Base-by-base conservation (phyloP, 139 green algal genomes). In the Astrephomene gubernaculifera region DNA sequence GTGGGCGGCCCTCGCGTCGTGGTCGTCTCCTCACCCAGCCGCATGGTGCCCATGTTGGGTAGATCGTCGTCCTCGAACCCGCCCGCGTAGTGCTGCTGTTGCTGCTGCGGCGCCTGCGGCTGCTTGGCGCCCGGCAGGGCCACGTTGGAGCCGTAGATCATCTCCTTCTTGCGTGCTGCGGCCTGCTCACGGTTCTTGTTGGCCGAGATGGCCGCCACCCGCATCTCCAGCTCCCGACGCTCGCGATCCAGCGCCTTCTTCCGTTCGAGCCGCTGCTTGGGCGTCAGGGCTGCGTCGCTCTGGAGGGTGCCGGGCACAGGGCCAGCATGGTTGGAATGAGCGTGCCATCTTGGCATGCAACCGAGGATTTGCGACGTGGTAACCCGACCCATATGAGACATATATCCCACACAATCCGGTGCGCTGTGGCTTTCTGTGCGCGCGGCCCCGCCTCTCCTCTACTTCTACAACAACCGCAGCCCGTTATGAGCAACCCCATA, bases 31-130 rank as follows among this genome's bases (percentile, higher is more conserved):
- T 65, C 68, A 5, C 71, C 71, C 22, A 39, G 69, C 6, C 65
- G 45, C 65, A 86, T 49, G 5, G 84, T 86, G 71, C 86, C 86
- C 86, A 89, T 87, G 86, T 89, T 89, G 35, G 83, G 78, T 79
- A 87, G 41, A 41, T 80, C 83, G 71, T 89, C 85, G 45, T 89
- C 79, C 31, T 79, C 79, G 35, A 87, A 65, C 7, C 69, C 70
- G 25, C 82, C 54, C 5, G 9, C 36, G 5, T 4, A 2, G 2
- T 4, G 7, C 72, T 36, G 21, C 69, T 29, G 39, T 25, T 4
- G 10, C n/a, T 73, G 43, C 45, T 65, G 43, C 70, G 38, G 68
- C 10, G 41, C 52, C 6, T 19, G 68, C 10, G 41, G 53, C 6
- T 19, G 33, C 68, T 87, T 70, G 24, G 65, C 63, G n/a, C 86